Percentiles rank a stretch among this genome's conserved stretches.
Conservation (phyloP, 192 early-diverging fungal species). For the Coemansia sp. region DNA sequence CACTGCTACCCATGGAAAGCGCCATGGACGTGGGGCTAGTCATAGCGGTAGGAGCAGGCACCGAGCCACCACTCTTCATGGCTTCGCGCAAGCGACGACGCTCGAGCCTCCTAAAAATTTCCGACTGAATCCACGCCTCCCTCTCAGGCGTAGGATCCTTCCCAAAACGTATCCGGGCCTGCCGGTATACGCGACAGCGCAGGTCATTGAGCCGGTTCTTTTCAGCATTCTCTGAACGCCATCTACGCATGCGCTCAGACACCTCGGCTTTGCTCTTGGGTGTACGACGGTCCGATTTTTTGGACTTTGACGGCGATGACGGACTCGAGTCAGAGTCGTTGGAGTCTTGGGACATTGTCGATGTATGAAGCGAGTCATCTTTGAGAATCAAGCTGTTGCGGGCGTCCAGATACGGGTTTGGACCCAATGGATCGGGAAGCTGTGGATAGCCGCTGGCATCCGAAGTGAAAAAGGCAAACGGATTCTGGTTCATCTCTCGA, state of each 20-base stretch:
- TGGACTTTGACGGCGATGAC: constrained; percentile 38
- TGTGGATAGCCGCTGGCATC: constrained; percentile 35
- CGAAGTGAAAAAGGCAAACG: constrained; percentile 45
- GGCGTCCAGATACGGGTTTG: constrained; percentile 29
- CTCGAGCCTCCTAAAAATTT: constrained; percentile 56
- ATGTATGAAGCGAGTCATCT: constrained; percentile 42
- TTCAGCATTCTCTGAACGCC: constrained; percentile 52
- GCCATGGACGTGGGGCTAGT: constrained; percentile 21
- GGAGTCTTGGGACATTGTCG: constrained; percentile 42
- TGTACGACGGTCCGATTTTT: constrained; percentile 32
- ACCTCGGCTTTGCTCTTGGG: constrained; percentile 53
- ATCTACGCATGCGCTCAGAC: constrained; percentile 51
- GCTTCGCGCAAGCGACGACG: constrained; percentile 45
- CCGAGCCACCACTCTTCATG: constrained; percentile 43
- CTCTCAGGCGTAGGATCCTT: constrained; percentile 57
- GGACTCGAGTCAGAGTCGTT: constrained; percentile 44
- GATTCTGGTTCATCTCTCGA: constrained; percentile 39
- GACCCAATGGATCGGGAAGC: constrained; percentile 29
- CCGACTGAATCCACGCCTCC: constrained; percentile 61
- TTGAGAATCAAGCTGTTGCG: constrained; percentile 16
- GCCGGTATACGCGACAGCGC: constrained; percentile 68
- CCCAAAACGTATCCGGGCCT: constrained; percentile 61
- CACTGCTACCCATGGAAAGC: constrained; percentile 13
- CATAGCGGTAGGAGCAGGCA: constrained; percentile 32
- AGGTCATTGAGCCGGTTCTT: constrained; percentile 65